Evolutionary conservation across 2,329 filamentous ascomycete genomes (phyloP).

Genomic region (Pseudomassariella vexata): DNA sequence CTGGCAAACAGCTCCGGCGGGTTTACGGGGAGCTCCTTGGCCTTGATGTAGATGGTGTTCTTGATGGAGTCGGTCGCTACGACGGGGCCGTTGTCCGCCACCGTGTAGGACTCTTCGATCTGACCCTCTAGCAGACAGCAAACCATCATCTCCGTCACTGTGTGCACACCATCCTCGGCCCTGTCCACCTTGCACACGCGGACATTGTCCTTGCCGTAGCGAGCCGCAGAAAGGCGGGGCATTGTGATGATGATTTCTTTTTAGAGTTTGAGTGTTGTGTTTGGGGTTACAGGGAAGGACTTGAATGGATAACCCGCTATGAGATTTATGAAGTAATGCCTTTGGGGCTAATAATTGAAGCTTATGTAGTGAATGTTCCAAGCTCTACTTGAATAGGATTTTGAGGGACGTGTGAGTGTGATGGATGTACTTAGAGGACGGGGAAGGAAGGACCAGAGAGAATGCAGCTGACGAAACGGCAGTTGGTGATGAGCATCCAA

Average conservation of each 20-base stretch:
- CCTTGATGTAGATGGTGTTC: conserved; percentile 92
- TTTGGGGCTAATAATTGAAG: no score
- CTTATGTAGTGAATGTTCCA: no score
- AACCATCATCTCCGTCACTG: conserved; percentile 91
- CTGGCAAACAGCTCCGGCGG: conserved; percentile 89
- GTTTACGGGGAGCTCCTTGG: conserved; percentile 86
- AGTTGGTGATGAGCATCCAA: no score
- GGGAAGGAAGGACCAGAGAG: no score
- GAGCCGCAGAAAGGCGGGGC: conserved; percentile 56
- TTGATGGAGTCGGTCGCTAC: conserved; percentile 98
- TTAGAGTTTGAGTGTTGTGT: no score
- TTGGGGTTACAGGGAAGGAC: no score
- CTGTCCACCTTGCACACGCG: conserved; percentile 92
- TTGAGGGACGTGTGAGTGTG: no score
- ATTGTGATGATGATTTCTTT: conserved; percentile 37
- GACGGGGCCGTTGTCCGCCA: conserved; percentile 88
- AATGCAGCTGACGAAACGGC: no score
- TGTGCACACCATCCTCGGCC: conserved; percentile 70
- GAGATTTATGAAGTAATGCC: no score
- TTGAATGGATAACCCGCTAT: no score
- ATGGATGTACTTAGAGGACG: no score
- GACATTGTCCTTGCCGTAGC: conserved; percentile 96
- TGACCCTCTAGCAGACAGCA: conserved; percentile 88
- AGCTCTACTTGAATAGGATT: no score
- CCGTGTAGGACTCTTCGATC: conserved; percentile 84